Conservation (phyloP, 2,329 filamentous ascomycete species). For the Aspergillus brunneoviolaceus region DNA sequence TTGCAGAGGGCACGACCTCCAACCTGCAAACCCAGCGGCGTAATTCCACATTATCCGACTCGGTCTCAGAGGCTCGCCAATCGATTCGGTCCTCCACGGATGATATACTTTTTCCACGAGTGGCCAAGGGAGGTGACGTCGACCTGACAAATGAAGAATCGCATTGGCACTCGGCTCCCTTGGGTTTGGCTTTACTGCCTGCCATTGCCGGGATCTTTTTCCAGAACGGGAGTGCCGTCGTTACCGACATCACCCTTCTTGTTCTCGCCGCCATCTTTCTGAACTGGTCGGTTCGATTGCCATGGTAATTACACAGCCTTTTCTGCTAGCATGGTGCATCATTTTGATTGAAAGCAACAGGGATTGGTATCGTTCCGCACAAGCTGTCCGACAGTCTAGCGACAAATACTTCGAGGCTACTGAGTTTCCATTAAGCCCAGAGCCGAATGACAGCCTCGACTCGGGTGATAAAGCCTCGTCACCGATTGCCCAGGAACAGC, state of each 20-base stretch:
- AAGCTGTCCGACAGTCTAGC: constrained; percentile 56
- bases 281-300: constrained; percentile 87
- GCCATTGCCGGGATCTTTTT: constrained; percentile 84
- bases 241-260: constrained; percentile 82
- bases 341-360: constrained; percentile 37
- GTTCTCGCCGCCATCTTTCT: constrained; percentile 79
- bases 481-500: constrained; percentile 6
- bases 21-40: constrained; percentile 55
- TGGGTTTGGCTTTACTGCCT: constrained; percentile 80
- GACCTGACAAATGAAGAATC: constrained; percentile 57
- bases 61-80: constrained; percentile 65
- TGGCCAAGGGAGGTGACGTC: constrained; percentile 29
- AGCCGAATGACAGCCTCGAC: constrained; percentile 26
- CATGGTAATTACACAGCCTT: constrained; percentile 64
- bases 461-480: not conserved
- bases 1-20: constrained; percentile 32
- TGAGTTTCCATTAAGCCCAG: constrained; percentile 25
- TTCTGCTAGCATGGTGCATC: constrained; percentile 3
- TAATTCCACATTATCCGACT: constrained; percentile 77
- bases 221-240: constrained; percentile 75
- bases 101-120: constrained; percentile 64
- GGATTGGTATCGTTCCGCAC: constrained; percentile 73
- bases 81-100: constrained; percentile 67
- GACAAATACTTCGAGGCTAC: constrained; percentile 21
- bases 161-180: constrained; percentile 74